phyloP scores from a whole-genome alignment of 2,329 filamentous ascomycete genomes.

The Calonectria pauciramosa region DNA sequence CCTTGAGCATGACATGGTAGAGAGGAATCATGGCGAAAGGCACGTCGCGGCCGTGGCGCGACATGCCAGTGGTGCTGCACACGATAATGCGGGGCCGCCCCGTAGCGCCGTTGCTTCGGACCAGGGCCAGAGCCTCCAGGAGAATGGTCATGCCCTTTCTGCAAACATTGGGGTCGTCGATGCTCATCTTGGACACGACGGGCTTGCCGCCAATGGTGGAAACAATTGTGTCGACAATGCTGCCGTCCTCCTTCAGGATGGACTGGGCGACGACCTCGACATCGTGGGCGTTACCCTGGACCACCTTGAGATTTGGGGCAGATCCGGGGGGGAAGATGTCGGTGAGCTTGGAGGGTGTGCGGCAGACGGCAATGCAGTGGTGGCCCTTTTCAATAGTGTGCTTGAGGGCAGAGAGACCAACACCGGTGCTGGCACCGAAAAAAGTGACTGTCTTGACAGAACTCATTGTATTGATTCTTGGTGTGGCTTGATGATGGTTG shows the following conservation, averaged over 20 bases:
- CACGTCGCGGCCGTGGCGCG: constrained; percentile 54
- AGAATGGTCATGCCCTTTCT: constrained; percentile 58
- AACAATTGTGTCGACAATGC: constrained; percentile 61
- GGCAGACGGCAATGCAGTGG: constrained; percentile 63
- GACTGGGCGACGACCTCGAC: constrained; percentile 52
- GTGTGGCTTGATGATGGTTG: no score
- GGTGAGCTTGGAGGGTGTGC: constrained; percentile 63
- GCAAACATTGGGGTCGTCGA: constrained; percentile 65
- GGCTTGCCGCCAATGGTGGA: constrained; percentile 60
- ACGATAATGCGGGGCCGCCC: constrained; percentile 52
- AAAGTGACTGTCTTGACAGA: not conserved
- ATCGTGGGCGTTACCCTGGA: constrained; percentile 64
- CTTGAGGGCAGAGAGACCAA: not conserved
- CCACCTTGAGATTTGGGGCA: constrained; percentile 56
- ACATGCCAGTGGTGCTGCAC: constrained; percentile 58
- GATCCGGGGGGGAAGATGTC: constrained; percentile 48
- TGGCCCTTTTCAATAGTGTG: constrained; percentile 24
- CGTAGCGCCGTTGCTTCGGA: constrained; percentile 44
- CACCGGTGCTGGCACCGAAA: constrained; percentile 7
- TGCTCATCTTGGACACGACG: constrained; percentile 49
- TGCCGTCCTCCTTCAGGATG: constrained; percentile 48
- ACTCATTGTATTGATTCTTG: not conserved
- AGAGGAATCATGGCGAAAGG: constrained; percentile 59
- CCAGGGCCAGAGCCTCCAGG: constrained; percentile 53
- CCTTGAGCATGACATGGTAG: constrained; percentile 56